Evolutionary conservation across 306 rosid species (phyloP).

Genomic region (Lablab purpureus): DNA sequence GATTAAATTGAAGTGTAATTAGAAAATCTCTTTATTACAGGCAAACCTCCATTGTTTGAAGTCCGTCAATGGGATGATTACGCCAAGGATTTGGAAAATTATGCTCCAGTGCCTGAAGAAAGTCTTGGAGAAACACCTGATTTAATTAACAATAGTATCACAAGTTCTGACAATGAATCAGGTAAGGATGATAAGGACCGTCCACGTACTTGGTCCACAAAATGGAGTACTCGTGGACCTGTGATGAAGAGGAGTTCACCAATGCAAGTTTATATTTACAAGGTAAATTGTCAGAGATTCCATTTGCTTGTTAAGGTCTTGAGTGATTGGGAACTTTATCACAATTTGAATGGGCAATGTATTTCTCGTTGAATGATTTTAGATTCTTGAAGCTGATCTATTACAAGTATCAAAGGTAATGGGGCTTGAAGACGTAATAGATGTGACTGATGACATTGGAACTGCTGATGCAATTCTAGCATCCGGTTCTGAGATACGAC

Average conservation of each 20-base stretch:
- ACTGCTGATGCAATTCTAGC: slow-evolving; percentile 88
- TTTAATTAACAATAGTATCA: slow-evolving; percentile 45
- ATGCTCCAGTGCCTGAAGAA: slow-evolving; percentile 57
- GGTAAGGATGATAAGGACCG: slow-evolving; percentile 57
- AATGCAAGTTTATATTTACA: slow-evolving; percentile 76
- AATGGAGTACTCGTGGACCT: slow-evolving; percentile 52
- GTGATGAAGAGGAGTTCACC: slow-evolving; percentile 68
- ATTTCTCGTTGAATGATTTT: slow-evolving; percentile 43
- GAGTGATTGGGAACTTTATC: slow-evolving; percentile 23
- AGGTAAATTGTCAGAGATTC: slow-evolving; percentile 61
- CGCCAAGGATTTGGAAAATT: slow-evolving; percentile 56
- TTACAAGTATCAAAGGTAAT: slow-evolving; percentile 88
- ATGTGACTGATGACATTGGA: slow-evolving; percentile 84
- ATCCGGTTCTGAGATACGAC: slow-evolving; percentile 77
- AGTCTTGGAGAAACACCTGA: slow-evolving; percentile 47
- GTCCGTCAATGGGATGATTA: slow-evolving; percentile 72
- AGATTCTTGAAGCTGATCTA: slow-evolving; percentile 93
- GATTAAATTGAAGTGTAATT: slow-evolving; percentile 36
- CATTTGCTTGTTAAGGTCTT: slow-evolving; percentile 18
- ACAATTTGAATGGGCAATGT: slow-evolving; percentile 3
- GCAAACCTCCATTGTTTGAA: slow-evolving; percentile 87
- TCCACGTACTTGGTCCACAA: slow-evolving; percentile 55
- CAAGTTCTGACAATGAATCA: slow-evolving; percentile 56
- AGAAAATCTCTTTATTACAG: slow-evolving; percentile 47
- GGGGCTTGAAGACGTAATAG: slow-evolving; percentile 88